Evolutionary conservation across 768 basidiomycete genomes (phyloP), one percentile per base, ranked within the genome.

Genomic region (Boletus barrowsii): DNA sequence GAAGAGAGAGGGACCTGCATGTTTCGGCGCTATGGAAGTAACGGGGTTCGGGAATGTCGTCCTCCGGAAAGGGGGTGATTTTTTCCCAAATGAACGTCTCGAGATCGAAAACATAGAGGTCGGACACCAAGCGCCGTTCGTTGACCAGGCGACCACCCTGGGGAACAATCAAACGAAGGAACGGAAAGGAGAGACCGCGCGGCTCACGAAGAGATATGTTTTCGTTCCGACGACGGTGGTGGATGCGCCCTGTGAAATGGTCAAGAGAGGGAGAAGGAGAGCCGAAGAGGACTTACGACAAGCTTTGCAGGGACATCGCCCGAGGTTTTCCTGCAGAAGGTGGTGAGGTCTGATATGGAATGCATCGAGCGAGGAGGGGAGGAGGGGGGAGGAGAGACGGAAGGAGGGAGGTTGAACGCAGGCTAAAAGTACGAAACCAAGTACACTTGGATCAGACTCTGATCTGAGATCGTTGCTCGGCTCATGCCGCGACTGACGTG

Each of bases 11-110:
- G 13, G 49, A 56, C 82, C 63, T 68, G 86, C 90, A 96, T 53
- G 85, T 73, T 72, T 97, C 93, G 13, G 91, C 83, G 57, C 88
- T 92, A 72, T 99, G 97, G 67, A 99, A 99, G 69, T 99, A 99
- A 40, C 97, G 84, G 24, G 93, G 82, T 44, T 82, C 78, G 0
- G 96, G 94, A 10, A 86, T 74, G 46, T 85, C 79, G 61, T 90
- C 88, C 52, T 86, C 87, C 2, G 79, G 74, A 49, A 75, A 76
- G 17, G 82, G 76, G 2, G 73, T 71, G 10, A 94, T 66, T 65
- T 78, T 84, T 62, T 87, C 81, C 97, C 97, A 99, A 11, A 76
- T 72, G 64, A 89, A 87, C 3, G 86, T 84, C 51, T 84, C 77
- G 59, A 98, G 76, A 74, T 98, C 88, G 68, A 98, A 93, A 37